Conservation (phyloP, 2,329 filamentous ascomycete species). For the Aspergillus viridinutans region DNA sequence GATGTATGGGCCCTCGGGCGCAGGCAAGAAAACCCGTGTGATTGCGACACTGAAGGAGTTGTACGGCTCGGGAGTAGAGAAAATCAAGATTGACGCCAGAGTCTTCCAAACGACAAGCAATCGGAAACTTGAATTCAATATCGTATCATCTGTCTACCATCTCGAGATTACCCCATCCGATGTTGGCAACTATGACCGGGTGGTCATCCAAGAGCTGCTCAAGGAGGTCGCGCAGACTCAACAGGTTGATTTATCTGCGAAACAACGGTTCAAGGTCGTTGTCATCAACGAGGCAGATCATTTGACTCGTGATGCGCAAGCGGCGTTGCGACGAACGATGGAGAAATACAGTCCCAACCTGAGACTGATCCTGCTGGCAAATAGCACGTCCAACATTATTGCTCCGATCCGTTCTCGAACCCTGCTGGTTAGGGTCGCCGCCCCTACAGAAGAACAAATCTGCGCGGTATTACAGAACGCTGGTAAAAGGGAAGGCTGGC, state of each 20-base stretch:
- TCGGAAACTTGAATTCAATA: constrained; percentile 98
- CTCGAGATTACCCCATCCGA: constrained; percentile 97
- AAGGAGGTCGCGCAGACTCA: constrained; percentile 99
- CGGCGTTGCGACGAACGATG: constrained; percentile 91
- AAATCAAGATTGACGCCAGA: constrained; percentile 98
- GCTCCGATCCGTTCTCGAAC: constrained; percentile 94
- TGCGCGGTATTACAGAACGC: constrained; percentile 65
- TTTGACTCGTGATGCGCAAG: constrained; percentile 88
- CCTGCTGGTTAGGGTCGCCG: constrained; percentile 83
- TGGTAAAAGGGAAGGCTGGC: constrained; percentile 79
- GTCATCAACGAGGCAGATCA: constrained; percentile 99
- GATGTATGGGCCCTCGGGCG: constrained; percentile 92
- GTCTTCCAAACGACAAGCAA: constrained; percentile 95
- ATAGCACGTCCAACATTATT: constrained; percentile 97
- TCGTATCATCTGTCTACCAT: constrained; percentile 94
- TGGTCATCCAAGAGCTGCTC: constrained; percentile 89
- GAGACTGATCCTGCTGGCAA: constrained; percentile 84
- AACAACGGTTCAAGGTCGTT: constrained; percentile 94
- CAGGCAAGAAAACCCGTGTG: constrained; percentile 96
- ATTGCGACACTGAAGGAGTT: constrained; percentile 93
- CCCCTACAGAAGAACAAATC: constrained; percentile 82
- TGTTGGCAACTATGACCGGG: constrained; percentile 91
- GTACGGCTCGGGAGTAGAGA: constrained; percentile 95
- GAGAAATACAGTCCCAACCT: constrained; percentile 98
- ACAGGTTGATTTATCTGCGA: constrained; percentile 89